Evolutionary conservation across 106 monocot genomes (phyloP), one percentile per base, ranked within the genome.

Genomic region (Dendrobium huoshanense): DNA sequence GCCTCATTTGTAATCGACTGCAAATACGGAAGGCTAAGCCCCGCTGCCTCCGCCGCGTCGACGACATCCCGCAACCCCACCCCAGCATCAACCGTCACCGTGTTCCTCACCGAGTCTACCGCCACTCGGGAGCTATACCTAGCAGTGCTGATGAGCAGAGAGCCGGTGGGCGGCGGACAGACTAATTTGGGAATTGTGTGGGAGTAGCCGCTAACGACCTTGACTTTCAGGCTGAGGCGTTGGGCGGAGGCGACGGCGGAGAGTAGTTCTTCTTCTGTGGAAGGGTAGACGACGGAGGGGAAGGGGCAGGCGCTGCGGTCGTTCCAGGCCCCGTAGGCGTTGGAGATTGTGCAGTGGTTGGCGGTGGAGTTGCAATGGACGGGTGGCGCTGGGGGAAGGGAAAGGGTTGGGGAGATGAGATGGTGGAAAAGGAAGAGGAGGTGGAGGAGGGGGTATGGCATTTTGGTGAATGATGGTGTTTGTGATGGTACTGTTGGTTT

Each of bases 141-240:
- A 41, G 83, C 75, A 1, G 92, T 92, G 88, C 88, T 92, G 42
- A 94, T 88, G 41, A 94, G 83, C 10, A 92, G 8, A 3, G 91
- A 79, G 49, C 43, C 24, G 11, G 45, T n/a, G n/a, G 75, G 19
- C 11, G 79, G 72, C 20, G 92, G 94, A 87, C 94, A 94, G 31
- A 83, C 85, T 3, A 94, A 80, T 45, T 87, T 91, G 11, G 94
- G 94, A 41, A 94, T 94, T 31, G 89, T 88, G 92, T 94, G 92
- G 22, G 90, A 84, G 90, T 90, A 94, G 7, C 84, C 90, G 79
- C 83, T 92, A 16, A 87, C 90, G 2, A 87, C 88, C 79, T 90
- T 94, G 7, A 86, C 82, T 20, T 80, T 92, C 48, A 78, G 81
- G 22, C 75, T 73, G 5, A 24, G 59, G 78, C 58, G 77, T 77